Base-by-base conservation (phyloP, 306 rosid genomes). In the Fragaria vesca region DNA sequence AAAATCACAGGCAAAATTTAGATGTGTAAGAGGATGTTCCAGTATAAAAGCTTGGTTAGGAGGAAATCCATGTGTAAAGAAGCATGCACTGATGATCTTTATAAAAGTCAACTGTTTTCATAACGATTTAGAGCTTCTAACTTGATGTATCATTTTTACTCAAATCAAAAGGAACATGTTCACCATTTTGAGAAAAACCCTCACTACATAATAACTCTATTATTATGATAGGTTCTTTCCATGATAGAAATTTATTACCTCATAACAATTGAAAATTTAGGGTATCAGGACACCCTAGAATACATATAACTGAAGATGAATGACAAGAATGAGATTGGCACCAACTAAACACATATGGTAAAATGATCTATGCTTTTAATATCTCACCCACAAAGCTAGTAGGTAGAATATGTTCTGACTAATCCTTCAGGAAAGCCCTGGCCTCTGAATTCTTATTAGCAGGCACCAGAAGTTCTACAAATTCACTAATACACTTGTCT, bases 401-500 rank as follows among this genome's bases (percentile, higher is more conserved):
- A 43, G 12, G 47, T 43, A 43, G 12, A 9, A 43, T 9, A 43
- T 43, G 66, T 60, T 12, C 12, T 26, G 47, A 30, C 24, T 45
- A 68, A 46, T 40, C 48, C 34, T 20, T 76, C 69, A 80, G 46
- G 63, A 57, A 57, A 21, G 67, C 67, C 67, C 50, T 80, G n/a
- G 76, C 32, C 36, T 18, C 75, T 38, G 71, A 60, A 47, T 76
- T 84, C 71, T 61, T 79, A 36, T 52, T 40, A n/a, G 51, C 83
- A 43, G 68, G 45, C 75, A 34, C 78, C 85, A 90, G 69, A 77
- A 18, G 24, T 20, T 72, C 73, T 8, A 87, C 88, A 82, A 88
- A 90, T 3, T 85, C 87, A 46, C 79, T 34, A 5, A 88, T 87
- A n/a, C 54, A 30, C 55, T 74, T 66, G 55, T 85, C 86, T 38